Conservation (phyloP, 2,329 filamentous ascomycete species). For the Alternaria postmessia region DNA sequence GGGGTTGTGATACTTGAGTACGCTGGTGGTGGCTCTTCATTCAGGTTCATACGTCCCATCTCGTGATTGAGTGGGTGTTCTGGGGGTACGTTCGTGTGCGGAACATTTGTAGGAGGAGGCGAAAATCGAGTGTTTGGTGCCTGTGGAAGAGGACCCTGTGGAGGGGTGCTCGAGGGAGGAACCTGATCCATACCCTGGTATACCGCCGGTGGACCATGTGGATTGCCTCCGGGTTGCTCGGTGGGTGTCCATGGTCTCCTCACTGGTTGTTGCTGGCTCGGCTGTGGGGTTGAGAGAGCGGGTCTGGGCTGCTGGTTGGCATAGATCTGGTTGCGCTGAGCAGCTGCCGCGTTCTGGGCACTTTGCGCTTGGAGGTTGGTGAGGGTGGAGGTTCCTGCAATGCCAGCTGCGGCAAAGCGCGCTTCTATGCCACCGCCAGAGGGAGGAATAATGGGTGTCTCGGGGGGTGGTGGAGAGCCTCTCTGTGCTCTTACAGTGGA, state of each 20-base stretch:
- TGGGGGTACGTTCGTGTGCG: constrained; percentile 19
- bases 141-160: constrained; percentile 43
- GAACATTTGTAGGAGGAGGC: constrained; percentile 36
- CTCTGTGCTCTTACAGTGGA: constrained; percentile 91
- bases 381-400: constrained; percentile 83
- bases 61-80: constrained; percentile 82
- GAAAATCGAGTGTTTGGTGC: constrained; percentile 35
- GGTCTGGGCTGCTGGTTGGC: constrained; percentile 52
- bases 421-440: constrained; percentile 86
- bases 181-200: constrained; percentile 87
- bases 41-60: constrained; percentile 80
- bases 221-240: constrained; percentile 83
- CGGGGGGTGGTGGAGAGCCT: constrained; percentile 92
- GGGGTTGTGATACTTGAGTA: constrained; percentile 76
- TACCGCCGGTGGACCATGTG: constrained; percentile 87
- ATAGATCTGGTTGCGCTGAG: constrained; percentile 83
- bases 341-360: constrained; percentile 80
- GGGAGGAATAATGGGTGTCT: constrained; percentile 83
- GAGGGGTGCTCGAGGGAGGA: constrained; percentile 51
- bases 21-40: constrained; percentile 89
- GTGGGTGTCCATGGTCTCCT: constrained; percentile 92
- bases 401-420: constrained; percentile 88
- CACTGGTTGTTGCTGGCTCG: constrained; percentile 52
- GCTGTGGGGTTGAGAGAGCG: constrained; percentile 59
- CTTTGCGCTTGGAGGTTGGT: constrained; percentile 78